A percentile compares a stretch with the other conserved stretches of the same genome.
Conservation (phyloP, 345 rosid genomes). For the Cardamine resedifolia region DNA sequence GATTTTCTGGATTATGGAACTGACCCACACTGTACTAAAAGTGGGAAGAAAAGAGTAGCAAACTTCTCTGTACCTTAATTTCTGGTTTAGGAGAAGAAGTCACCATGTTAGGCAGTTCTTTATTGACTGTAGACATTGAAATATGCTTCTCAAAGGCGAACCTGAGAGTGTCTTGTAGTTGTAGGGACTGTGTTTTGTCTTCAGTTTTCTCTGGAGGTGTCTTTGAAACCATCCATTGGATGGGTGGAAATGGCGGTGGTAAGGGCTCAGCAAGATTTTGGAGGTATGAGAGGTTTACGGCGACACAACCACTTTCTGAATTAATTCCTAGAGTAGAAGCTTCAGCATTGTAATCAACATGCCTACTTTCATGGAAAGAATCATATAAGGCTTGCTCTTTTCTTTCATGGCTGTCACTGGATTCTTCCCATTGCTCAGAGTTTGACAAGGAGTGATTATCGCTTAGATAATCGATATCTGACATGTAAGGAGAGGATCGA, state of each 20-base stretch:
- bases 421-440: conserved; percentile 93
- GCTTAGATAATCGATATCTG: conserved; percentile 64
- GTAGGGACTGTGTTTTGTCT: conserved; percentile 36
- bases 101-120: conserved; percentile 40
- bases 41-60: neutral
- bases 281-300: conserved; percentile 34
- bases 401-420: conserved; percentile 49
- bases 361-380: conserved; percentile 42
- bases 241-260: conserved; percentile 81
- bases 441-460: conserved; percentile 59
- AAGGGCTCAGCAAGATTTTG: conserved; percentile 45
- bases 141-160: conserved; percentile 42
- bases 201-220: conserved; percentile 39
- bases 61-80: conserved; percentile 47
- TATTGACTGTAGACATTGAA: conserved; percentile 38
- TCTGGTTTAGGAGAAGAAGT: conserved; percentile 38
- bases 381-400: conserved; percentile 48
- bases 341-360: conserved; percentile 47
- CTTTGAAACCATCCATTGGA: conserved; percentile 62
- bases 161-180: conserved; percentile 37
- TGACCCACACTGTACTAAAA: conserved; percentile 7
- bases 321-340: conserved; percentile 50
- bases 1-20: conserved; percentile 9
- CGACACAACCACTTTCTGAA: conserved; percentile 39
- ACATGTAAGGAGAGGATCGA: conserved; percentile 68